Base-by-base conservation (phyloP, 345 rosid species). In the Euphorbia pulcherrima region DNA sequence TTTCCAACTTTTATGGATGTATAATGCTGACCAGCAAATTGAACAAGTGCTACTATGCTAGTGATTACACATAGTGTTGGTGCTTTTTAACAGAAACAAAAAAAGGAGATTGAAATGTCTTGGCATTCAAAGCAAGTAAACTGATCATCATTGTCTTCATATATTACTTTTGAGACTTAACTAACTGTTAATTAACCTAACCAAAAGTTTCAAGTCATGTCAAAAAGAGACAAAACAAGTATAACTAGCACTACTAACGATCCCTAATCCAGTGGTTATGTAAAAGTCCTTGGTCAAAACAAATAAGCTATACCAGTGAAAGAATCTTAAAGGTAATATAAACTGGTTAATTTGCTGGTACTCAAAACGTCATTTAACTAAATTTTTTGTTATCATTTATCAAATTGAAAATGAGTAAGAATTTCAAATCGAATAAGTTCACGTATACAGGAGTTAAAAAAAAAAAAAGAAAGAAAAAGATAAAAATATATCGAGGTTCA, bases 71-170 rank as follows among this genome's bases (percentile, higher is more conserved):
- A 62, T 40, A n/a, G 14, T 68, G 6, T 6, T 40, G 6, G 37
- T 37, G 26, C 56, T 18, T 14, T 52, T 60, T 63, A 68, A 64
- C 63, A 51, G 39, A 65, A 30, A 17, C 40, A 26, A 29, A 41
- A 39, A 44, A 24, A 11, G n/a, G 52, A 13, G 56, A 29, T 24
- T 48, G 26, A 17, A 33, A 2, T 18, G 40, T 47, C 47, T 55
- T 24, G 21, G 24, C 57, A 46, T 35, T 62, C 40, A 55, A 9
- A 44, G 27, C 50, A 28, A 40, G 55, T 6, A 50, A 20, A 41
- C 18, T 18, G 23, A 12, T 68, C n/a, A 44, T n/a, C 68, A 65
- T 37, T 47, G 58, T 20, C 33, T 27, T 63, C 30, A 59, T 55
- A 33, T 11, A 37, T 50, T 61, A 21, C 55, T 28, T 64, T 27